A percentile compares a stretch with the other conserved stretches of the same genome.
Evolutionary conservation across 2,329 filamentous ascomycete genomes (phyloP).

Genomic region (Ophiocordyceps camponoti-leonardi): DNA sequence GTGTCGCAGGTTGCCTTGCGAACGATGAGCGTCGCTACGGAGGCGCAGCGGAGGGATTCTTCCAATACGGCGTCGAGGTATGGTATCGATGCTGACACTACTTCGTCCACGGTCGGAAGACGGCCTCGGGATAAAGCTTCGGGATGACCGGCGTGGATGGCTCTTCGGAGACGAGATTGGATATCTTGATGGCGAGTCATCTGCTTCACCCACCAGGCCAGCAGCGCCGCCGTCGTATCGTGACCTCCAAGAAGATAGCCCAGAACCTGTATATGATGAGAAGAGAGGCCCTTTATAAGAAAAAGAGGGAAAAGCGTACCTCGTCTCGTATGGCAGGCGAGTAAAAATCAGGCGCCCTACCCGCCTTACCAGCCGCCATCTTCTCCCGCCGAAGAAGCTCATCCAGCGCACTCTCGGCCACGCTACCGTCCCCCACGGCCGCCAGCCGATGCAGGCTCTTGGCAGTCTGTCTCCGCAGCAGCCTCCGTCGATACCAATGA

Average conservation of each 20-base stretch:
- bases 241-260: slow-evolving; percentile 14
- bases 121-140: slow-evolving; percentile 8
- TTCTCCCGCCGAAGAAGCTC: slow-evolving; percentile 17
- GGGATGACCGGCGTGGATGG: slow-evolving; percentile 7
- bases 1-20: slow-evolving; percentile 15
- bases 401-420: slow-evolving; percentile 11
- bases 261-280: slow-evolving; percentile 7
- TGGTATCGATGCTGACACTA: slow-evolving; percentile 10
- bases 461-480: slow-evolving; percentile 8
- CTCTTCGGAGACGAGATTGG: slow-evolving; percentile 10
- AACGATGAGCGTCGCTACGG: slow-evolving; percentile 12
- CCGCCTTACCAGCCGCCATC: slow-evolving; percentile 11
- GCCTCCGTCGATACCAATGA: slow-evolving; percentile 7
- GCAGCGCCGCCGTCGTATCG: slow-evolving; percentile 10
- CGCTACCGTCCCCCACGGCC: slow-evolving; percentile 1
- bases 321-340: slow-evolving; percentile 17
- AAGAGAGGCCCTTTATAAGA: too few species aligned
- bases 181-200: slow-evolving; percentile 7
- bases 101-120: slow-evolving; percentile 12
- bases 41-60: slow-evolving; percentile 16
- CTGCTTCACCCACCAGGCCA: slow-evolving; percentile 14
- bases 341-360: slow-evolving; percentile 13
- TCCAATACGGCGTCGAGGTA: slow-evolving; percentile 21
- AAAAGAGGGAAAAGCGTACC: too few species aligned
- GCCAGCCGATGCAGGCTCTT: slow-evolving; percentile 7